phyloP scores from a whole-genome alignment of 2,329 filamentous ascomycete species.

The Stachybotrys chlorohalonatus region DNA sequence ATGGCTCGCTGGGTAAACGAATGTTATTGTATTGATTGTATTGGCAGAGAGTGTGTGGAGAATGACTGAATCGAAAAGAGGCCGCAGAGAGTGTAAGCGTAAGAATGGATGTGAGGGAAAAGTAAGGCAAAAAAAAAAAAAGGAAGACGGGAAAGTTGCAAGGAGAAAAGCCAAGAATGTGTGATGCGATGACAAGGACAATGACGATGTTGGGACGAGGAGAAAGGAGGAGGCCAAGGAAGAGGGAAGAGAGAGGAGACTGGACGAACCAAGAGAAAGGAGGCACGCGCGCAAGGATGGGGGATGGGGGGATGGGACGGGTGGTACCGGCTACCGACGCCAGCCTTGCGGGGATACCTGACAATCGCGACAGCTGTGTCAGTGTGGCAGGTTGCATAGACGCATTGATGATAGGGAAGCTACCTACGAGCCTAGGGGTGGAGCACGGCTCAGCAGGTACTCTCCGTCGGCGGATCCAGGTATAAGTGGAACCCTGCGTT shows the following conservation, averaged over 20 bases:
- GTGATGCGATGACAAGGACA: neutral
- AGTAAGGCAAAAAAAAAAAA: neutral
- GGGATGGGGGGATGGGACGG: neutral
- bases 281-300: slow-evolving; percentile 1
- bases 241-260: slow-evolving; percentile 1
- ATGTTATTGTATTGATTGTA: neutral
- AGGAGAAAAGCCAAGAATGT: neutral
- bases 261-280: neutral
- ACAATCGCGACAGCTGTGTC: neutral
- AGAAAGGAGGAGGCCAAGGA: neutral
- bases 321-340: neutral
- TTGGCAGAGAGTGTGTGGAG: too few species aligned
- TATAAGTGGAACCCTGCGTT: neutral
- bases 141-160: neutral
- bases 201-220: neutral
- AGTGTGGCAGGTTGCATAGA: neutral
- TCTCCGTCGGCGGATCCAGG: neutral
- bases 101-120: neutral
- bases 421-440: neutral
- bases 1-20: neutral
- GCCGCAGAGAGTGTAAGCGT: neutral
- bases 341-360: neutral
- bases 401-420: too few species aligned
- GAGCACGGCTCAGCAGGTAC: neutral
- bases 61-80: neutral